Percentiles rank a stretch among this genome's conserved stretches.
These are phyloP conservation scores for Monosporascus sp. DNA, from an alignment of 2,329 filamentous ascomycete genomes.

Conservation along the genomic window DNA sequence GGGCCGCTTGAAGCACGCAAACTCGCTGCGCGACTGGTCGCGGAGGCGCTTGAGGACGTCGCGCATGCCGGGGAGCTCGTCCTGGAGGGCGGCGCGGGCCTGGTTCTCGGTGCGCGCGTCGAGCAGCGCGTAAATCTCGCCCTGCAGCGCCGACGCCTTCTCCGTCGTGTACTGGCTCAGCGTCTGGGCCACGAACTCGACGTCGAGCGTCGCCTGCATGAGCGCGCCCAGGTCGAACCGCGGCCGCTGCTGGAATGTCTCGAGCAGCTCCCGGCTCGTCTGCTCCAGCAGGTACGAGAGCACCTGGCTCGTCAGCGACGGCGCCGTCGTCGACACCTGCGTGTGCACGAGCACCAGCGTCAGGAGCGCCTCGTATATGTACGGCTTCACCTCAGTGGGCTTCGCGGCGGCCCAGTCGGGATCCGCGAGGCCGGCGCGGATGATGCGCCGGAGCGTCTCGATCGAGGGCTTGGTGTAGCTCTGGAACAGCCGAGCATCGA, in stretches of 20 bases:
- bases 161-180: constrained; percentile 86
- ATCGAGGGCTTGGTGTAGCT: constrained; percentile 81
- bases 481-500: constrained; percentile 85
- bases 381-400: constrained; percentile 75
- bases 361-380: constrained; percentile 84
- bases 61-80: constrained; percentile 85
- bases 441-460: constrained; percentile 60
- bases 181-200: constrained; percentile 94
- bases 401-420: constrained; percentile 65
- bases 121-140: constrained; percentile 85
- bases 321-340: constrained; percentile 75
- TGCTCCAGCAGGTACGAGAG: constrained; percentile 84
- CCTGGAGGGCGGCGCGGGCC: constrained; percentile 72
- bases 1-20: constrained; percentile 68
- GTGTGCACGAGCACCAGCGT: constrained; percentile 86
- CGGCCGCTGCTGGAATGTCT: constrained; percentile 62
- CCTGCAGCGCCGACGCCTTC: constrained; percentile 73
- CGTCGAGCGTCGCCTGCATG: constrained; percentile 96
- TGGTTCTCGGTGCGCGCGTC: constrained; percentile 86
- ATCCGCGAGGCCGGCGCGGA: constrained; percentile 66
- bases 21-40: constrained; percentile 78
- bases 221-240: constrained; percentile 73
- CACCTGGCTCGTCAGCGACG: constrained; percentile 72
- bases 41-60: constrained; percentile 77
- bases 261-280: constrained; percentile 72